phyloP scores from a whole-genome alignment of 1,139 yeast genomes.

The Dujonia santamariae region DNA sequence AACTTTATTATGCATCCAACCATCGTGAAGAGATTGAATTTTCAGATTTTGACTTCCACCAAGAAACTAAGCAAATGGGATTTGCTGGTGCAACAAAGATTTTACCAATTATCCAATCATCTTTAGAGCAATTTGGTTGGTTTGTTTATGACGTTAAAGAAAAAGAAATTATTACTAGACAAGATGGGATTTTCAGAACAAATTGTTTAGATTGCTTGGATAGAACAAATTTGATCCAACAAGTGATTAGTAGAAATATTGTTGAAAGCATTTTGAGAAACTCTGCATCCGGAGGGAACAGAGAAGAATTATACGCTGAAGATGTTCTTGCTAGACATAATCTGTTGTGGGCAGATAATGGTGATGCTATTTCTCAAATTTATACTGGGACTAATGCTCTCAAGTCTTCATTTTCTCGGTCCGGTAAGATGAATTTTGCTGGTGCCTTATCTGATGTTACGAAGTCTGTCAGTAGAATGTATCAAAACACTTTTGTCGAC shows the following conservation, averaged over 20 bases:
- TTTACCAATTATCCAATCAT: slow-evolving; percentile 58
- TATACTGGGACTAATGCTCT: slow-evolving; percentile 97
- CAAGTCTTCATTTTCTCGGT: slow-evolving; percentile 88
- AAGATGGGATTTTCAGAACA: slow-evolving; percentile 85
- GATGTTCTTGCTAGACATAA: slow-evolving; percentile 70
- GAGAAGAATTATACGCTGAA: slow-evolving; percentile 22
- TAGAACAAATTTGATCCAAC: slow-evolving; percentile 90
- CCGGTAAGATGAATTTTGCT: slow-evolving; percentile 94
- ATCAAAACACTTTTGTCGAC: slow-evolving; percentile 93
- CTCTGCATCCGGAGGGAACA: slow-evolving; percentile 15
- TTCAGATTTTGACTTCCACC: slow-evolving; percentile 92
- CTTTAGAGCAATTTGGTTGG: slow-evolving; percentile 77
- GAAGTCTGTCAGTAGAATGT: slow-evolving; percentile 91
- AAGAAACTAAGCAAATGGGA: slow-evolving; percentile 73
- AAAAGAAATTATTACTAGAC: slow-evolving; percentile 60
- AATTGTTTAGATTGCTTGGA: slow-evolving; percentile 95
- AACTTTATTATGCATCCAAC: slow-evolving; percentile 46
- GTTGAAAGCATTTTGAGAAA: slow-evolving; percentile 64
- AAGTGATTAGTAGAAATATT: slow-evolving; percentile 62
- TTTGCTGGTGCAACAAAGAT: slow-evolving; percentile 80
- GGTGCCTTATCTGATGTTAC: slow-evolving; percentile 97
- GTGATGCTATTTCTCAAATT: slow-evolving; percentile 93
- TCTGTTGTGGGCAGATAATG: slow-evolving; percentile 95
- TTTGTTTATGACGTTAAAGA: slow-evolving; percentile 59
- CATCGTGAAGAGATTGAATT: slow-evolving; percentile 50